These are phyloP conservation scores for Diutina mesorugosa DNA, from an alignment of 1,139 yeast genomes.

Conservation along the genomic window DNA sequence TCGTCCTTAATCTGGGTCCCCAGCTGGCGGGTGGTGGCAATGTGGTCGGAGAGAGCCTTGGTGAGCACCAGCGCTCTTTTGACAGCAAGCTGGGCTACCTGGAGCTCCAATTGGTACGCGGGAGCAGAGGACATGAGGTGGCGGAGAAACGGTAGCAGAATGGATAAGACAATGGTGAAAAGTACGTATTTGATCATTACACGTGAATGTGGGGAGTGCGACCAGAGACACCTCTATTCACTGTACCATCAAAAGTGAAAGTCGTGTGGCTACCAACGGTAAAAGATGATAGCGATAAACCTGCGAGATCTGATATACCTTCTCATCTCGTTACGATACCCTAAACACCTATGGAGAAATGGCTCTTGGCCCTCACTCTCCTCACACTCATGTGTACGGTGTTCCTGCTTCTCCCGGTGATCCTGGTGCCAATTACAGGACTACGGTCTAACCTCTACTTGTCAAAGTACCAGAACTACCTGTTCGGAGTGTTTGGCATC, in stretches of 20 bases:
- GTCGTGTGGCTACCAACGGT: neutral
- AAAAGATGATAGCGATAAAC: neutral
- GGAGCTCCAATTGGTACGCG: conserved; percentile 40
- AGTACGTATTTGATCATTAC: neutral
- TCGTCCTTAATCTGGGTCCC: conserved; percentile 74
- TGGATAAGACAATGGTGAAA: neutral
- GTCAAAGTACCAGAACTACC: conserved; percentile 24
- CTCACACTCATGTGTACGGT: conserved; percentile 14
- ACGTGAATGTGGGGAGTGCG: neutral
- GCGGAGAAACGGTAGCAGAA: neutral
- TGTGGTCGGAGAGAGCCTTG: conserved; percentile 48
- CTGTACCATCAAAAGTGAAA: neutral
- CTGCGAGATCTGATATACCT: no score
- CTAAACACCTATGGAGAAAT: conserved; percentile 14
- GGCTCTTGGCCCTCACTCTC: conserved; percentile 13
- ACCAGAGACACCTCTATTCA: neutral
- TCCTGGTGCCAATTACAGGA: conserved; percentile 51
- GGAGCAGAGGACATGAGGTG: neutral
- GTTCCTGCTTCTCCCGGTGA: conserved; percentile 31
- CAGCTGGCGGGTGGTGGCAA: conserved; percentile 41
- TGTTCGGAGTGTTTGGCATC: conserved; percentile 82
- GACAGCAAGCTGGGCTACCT: conserved; percentile 80
- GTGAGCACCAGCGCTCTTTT: conserved; percentile 77
- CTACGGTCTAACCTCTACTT: conserved; percentile 12
- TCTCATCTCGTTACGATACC: neutral